Conservation (phyloP, 2,329 filamentous ascomycete species). For the Ascosphaera apis region DNA sequence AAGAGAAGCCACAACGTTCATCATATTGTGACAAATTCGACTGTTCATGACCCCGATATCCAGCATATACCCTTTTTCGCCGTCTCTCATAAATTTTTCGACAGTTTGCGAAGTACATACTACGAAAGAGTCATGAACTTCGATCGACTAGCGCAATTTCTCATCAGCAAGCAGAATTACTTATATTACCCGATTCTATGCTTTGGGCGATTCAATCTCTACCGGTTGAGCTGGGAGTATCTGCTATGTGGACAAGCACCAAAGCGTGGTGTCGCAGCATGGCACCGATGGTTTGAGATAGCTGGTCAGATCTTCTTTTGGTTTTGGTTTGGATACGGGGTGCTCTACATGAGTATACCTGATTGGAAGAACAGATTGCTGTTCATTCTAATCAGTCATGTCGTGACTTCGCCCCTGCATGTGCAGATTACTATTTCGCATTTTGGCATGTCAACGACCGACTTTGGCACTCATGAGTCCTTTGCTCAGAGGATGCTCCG, state of each 20-base stretch:
- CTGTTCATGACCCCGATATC: conserved; percentile 91
- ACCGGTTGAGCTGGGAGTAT: conserved; percentile 57
- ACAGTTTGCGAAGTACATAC: conserved; percentile 52
- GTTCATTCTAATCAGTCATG: conserved; percentile 61
- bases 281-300: conserved; percentile 65
- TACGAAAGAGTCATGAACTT: conserved; percentile 63
- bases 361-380: conserved; percentile 43
- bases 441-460: conserved; percentile 80
- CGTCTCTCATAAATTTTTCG: conserved; percentile 58
- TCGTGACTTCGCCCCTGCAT: conserved; percentile 60
- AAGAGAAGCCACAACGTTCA: conserved; percentile 92
- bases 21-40: conserved; percentile 84
- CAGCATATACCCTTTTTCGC: conserved; percentile 78
- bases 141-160: conserved; percentile 46
- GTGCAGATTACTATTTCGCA: conserved; percentile 80
- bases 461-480: conserved; percentile 61
- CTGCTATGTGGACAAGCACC: conserved; percentile 48
- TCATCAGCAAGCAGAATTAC: conserved; percentile 55
- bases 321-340: conserved; percentile 64
- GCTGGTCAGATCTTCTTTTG: conserved; percentile 60
- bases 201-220: conserved; percentile 73
- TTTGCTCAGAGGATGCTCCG: conserved; percentile 80
- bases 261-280: conserved; percentile 53
- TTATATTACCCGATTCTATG: conserved; percentile 63
- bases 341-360: conserved; percentile 52